Evolutionary conservation across 805 yeast species (phyloP).

Genomic region (Hanseniaspora taiwanica): DNA sequence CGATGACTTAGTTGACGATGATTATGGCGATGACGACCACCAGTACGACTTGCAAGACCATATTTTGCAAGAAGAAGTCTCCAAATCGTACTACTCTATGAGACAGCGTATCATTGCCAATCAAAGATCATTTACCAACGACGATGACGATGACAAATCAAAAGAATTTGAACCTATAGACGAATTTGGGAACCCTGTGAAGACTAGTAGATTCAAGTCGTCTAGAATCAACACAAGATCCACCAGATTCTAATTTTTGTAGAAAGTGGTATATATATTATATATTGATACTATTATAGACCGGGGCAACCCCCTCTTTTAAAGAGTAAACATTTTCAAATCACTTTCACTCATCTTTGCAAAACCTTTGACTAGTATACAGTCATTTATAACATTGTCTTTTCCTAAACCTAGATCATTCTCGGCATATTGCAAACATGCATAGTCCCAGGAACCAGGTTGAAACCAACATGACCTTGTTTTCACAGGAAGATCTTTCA

Average conservation of each 20-base stretch:
- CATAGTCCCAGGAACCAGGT: constrained; percentile 59
- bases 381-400: constrained; percentile 41
- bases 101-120: constrained; percentile 36
- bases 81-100: constrained; percentile 41
- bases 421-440: constrained; percentile 31
- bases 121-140: constrained; percentile 30
- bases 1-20: constrained; percentile 15
- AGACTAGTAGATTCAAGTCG: constrained; percentile 55
- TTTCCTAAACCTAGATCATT: constrained; percentile 21
- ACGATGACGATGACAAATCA: constrained; percentile 32
- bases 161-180: constrained; percentile 57
- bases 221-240: constrained; percentile 22
- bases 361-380: constrained; percentile 63
- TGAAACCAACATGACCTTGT: constrained; percentile 62
- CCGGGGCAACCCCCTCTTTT: background rate
- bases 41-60: constrained; percentile 10
- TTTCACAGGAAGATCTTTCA: constrained; percentile 22
- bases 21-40: constrained; percentile 7
- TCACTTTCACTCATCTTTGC: constrained; percentile 16
- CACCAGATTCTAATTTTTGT: background rate
- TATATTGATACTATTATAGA: too few species aligned
- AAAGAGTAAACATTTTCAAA: background rate
- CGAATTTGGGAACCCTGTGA: constrained; percentile 44
- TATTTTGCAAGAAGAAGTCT: constrained; percentile 35
- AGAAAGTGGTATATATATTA: too few species aligned